Evolutionary conservation across 345 rosid species (phyloP).

Genomic region (Brassica juncea): DNA sequence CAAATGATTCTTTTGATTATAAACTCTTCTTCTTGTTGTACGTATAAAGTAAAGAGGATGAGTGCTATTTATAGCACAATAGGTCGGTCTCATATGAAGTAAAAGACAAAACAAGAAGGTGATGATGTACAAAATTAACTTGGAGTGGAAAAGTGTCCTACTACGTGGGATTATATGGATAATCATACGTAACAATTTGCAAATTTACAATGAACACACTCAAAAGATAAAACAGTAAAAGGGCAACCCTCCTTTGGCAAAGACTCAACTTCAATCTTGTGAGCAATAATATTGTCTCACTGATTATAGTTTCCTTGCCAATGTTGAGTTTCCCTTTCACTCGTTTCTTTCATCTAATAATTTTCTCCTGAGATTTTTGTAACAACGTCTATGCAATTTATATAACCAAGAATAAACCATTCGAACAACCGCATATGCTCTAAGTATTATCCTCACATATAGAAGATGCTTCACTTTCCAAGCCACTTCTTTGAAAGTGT

Average conservation of each 20-base stretch:
- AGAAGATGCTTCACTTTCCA: slow-evolving; percentile 8
- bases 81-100: too few relatives aligned
- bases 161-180: too few relatives aligned
- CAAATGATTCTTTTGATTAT: too few relatives aligned
- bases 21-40: too few relatives aligned
- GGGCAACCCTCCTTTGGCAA: slow-evolving; percentile 63
- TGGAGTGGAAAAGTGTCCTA: too few relatives aligned
- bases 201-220: neutral
- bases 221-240: slow-evolving; percentile 39
- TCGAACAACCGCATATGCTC: neutral
- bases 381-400: slow-evolving; percentile 18
- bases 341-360: slow-evolving; percentile 35
- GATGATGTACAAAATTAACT: too few relatives aligned
- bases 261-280: slow-evolving; percentile 3
- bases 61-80: too few relatives aligned
- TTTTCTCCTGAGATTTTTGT: neutral
- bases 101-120: too few relatives aligned
- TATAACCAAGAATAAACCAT: slow-evolving; percentile 31
- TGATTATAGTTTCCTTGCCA: slow-evolving; percentile 40
- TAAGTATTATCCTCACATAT: neutral
- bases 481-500: slow-evolving; percentile 2
- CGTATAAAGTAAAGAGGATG: too few relatives aligned
- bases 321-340: slow-evolving; percentile 42
- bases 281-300: neutral
- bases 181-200: neutral